These are phyloP conservation scores for Solanum piurae DNA, from an alignment of 257 asterid genomes.

Conservation along the genomic window DNA sequence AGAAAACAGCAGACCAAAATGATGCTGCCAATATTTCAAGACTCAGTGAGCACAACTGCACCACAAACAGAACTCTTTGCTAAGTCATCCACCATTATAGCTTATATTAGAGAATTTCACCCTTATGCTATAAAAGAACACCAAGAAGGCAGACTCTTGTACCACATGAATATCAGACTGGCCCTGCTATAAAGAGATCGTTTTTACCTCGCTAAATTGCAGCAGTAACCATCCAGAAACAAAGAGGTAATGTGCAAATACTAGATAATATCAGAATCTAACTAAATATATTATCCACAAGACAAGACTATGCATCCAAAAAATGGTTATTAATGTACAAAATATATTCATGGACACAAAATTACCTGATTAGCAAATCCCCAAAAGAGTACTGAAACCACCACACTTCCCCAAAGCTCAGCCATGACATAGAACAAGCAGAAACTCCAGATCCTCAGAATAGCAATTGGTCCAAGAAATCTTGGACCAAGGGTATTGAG, in stretches of 20 bases:
- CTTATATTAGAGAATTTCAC: not conserved
- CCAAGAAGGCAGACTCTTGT: not conserved
- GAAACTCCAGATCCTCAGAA: constrained; percentile 96
- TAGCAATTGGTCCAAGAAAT: constrained; percentile 98
- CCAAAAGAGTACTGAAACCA: constrained; percentile 93
- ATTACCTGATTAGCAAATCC: constrained; percentile 97
- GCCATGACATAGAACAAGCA: constrained; percentile 99
- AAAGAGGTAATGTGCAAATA: not conserved
- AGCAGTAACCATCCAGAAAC: not conserved
- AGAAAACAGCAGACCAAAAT: not conserved
- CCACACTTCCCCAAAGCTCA: constrained; percentile 99
- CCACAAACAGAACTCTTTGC: not conserved
- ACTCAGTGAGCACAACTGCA: not conserved
- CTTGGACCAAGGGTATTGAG: constrained; percentile 70
- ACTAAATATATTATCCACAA: not conserved
- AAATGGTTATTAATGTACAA: not conserved
- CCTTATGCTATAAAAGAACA: not conserved
- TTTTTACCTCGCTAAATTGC: not conserved
- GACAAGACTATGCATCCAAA: not conserved
- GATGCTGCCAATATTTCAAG: not conserved
- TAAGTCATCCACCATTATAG: not conserved
- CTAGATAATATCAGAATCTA: not conserved
- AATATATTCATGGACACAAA: not conserved
- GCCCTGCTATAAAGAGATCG: not conserved
- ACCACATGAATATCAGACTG: not conserved